Evolutionary conservation across 2,329 filamentous ascomycete genomes (phyloP).

Genomic region (Talaromyces sp.): DNA sequence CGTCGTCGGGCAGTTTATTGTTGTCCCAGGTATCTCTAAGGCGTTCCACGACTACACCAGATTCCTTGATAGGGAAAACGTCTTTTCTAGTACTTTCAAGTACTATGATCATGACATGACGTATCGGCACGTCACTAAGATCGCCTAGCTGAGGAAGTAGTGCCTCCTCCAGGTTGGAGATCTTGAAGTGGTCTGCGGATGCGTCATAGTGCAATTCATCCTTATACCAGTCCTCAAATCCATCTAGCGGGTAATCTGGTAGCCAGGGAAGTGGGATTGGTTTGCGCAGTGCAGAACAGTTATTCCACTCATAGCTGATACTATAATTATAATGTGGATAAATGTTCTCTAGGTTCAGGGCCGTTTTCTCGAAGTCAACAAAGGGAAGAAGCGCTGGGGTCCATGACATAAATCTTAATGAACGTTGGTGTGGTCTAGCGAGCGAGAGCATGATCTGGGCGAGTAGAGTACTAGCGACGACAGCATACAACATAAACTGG

Average conservation of each 20-base stretch:
- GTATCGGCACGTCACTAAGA: conserved; percentile 34
- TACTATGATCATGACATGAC: conserved; percentile 45
- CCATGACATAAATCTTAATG: conserved; percentile 28
- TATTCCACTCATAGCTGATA: conserved; percentile 24
- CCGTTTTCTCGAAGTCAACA: conserved; percentile 18
- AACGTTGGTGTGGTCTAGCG: conserved; percentile 27
- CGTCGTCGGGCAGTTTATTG: conserved; percentile 34
- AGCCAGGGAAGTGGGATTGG: conserved; percentile 27
- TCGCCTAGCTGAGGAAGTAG: conserved; percentile 21
- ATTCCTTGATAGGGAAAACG: conserved; percentile 46
- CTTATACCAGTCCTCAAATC: conserved; percentile 28
- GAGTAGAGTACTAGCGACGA: conserved; percentile 23
- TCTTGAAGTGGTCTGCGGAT: conserved; percentile 38
- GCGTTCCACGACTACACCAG: conserved; percentile 30
- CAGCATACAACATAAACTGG: neutral
- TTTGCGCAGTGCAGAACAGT: conserved; percentile 20
- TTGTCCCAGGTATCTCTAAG: conserved; percentile 38
- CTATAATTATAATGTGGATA: conserved; percentile 21
- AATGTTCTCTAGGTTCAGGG: conserved; percentile 22
- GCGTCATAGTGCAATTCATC: conserved; percentile 33
- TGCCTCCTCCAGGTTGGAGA: conserved; percentile 39
- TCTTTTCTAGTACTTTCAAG: conserved; percentile 48
- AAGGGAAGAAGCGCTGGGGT: conserved; percentile 25
- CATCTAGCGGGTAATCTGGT: conserved; percentile 21
- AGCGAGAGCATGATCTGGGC: conserved; percentile 26